A percentile compares a stretch with the other conserved stretches of the same genome.
phyloP scores from a whole-genome alignment of 2,329 filamentous ascomycete species.

The Fusarium vanettenii region DNA sequence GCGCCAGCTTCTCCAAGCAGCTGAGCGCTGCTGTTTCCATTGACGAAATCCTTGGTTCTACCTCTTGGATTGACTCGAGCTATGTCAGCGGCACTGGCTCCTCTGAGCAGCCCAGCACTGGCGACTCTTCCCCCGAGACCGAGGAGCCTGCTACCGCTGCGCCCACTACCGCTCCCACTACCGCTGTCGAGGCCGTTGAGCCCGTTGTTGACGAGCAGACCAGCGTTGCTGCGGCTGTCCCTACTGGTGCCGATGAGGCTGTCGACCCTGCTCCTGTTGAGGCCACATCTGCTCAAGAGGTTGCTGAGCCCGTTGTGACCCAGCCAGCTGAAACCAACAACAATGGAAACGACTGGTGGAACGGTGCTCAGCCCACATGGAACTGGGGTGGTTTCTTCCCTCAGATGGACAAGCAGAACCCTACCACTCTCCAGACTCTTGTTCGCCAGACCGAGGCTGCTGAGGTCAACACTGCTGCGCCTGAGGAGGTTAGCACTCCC shows the following conservation, averaged over 20 bases:
- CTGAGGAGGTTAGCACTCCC: neutral
- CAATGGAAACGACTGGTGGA: neutral
- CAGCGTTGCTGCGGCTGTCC: neutral
- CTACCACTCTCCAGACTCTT: conserved; percentile 10
- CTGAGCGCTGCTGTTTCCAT: conserved; percentile 36
- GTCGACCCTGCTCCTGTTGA: neutral
- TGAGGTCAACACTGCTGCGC: neutral
- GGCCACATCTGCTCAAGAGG: neutral
- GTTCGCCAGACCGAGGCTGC: neutral
- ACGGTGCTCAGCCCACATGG: neutral
- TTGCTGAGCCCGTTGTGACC: neutral
- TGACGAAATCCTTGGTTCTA: conserved; percentile 14
- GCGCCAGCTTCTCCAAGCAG: conserved; percentile 58
- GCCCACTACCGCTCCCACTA: neutral
- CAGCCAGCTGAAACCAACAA: neutral
- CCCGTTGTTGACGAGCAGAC: neutral
- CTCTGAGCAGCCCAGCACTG: neutral
- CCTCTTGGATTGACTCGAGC: conserved; percentile 24
- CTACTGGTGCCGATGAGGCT: neutral
- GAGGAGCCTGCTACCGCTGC: neutral
- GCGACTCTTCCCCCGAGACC: neutral
- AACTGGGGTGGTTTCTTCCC: neutral
- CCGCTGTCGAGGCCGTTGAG: neutral
- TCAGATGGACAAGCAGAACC: neutral
- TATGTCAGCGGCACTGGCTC: conserved; percentile 9